Evolutionary conservation across 345 rosid species (phyloP).

Genomic region (Salix purpurea): DNA sequence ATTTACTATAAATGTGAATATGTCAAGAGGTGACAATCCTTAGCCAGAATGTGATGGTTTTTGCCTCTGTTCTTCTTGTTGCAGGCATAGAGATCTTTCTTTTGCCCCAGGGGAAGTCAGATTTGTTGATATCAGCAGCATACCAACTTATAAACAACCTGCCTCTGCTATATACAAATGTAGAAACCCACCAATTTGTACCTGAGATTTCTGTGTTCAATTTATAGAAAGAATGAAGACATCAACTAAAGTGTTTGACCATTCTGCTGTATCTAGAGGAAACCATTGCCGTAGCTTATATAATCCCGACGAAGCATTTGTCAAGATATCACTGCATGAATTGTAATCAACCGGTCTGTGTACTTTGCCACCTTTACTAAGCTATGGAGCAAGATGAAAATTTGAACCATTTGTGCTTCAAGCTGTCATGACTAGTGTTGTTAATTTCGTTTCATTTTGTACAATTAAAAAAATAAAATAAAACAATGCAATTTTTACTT

Average conservation of each 20-base stretch:
- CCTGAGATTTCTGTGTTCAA: conserved; percentile 16
- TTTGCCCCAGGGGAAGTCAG: conserved; percentile 79
- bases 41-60: not conserved
- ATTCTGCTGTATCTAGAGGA: not conserved
- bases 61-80: conserved; percentile 1
- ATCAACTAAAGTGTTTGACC: not conserved
- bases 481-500: no score
- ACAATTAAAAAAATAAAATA: no score
- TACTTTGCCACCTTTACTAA: no score
- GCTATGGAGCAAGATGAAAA: no score
- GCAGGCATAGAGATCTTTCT: conserved; percentile 72
- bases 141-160: conserved; percentile 83
- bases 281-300: no score
- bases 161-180: conserved; percentile 83
- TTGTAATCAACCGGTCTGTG: no score
- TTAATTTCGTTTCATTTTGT: no score
- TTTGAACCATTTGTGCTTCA: no score
- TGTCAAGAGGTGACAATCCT: not conserved
- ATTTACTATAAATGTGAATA: not conserved
- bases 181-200: conserved; percentile 69
- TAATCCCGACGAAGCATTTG: no score
- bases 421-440: no score
- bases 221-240: not conserved
- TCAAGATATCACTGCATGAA: no score
- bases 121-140: conserved; percentile 59